Base-by-base conservation (phyloP, 768 basidiomycete species). In the Macrolepiota albuminosa region DNA sequence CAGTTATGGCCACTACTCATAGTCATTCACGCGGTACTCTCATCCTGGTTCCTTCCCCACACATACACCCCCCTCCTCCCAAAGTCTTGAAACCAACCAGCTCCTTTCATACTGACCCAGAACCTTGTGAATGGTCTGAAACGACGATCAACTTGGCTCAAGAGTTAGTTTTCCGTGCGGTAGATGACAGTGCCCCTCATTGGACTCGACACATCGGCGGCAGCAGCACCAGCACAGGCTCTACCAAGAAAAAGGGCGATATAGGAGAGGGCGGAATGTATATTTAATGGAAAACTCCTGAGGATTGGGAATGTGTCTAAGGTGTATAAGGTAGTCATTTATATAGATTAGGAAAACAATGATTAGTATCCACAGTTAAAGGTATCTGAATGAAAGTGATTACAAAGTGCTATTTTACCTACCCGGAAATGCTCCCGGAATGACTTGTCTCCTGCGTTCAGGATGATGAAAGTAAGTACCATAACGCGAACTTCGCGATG, bases 381-480 rank as follows among this genome's bases (percentile, higher is more conserved):
- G 57, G 57, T 58, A 58, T 58, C 47, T 39, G 34, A 29, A 37
- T 29, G 45, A 48, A 37, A 39, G 36, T n/a, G 18, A 40, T 47
- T 18, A 16, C 50, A 46, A 42, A 24, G 24, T 46, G 36, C 21
- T 51, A 56, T 59, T 21, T 21, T 52, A 59, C 59, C 67, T 51
- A 37, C 67, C 64, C 8, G 81, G 82, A 64, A 88, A 88, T 3
- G 84, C 85, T 4, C 87, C 87, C 5, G 87, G 87, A 59, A 87
- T 76, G 0, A 71, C 67, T 62, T 81, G 78, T 66, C 79, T 78
- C 60, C 85, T 76, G 62, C 84, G 75, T 67, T 94, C 93, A 0
- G 93, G 93, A 70, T 93, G 93, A 70, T 93, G 93, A 64, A 88
- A 93, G 66, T 93, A 93, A 31, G 89, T 93, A 37, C 84, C 82